Evolutionary conservation across 257 asterid species (phyloP), one percentile per base, ranked within the genome.

Genomic region (Misopates orontium): DNA sequence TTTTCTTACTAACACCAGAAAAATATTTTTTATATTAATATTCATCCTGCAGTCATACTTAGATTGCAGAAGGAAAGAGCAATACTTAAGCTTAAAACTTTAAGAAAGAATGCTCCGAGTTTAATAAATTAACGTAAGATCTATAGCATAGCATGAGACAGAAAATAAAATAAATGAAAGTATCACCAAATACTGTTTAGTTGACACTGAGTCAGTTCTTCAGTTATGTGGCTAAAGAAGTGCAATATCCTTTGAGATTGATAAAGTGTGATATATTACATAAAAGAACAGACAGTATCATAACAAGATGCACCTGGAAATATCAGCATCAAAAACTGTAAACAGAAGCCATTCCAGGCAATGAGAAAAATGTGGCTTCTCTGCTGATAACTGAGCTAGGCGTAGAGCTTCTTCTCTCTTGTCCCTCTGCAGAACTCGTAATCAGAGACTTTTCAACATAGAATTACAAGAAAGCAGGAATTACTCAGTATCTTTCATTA

Each of bases 321-420:
- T 85, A 69, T 88, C 97, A 66, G 99, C 96, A 74, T 94, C 99
- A 77, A 94, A 90, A 59, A 94, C 99, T 14, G 99, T 94, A 81
- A 94, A 94, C 61, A 94, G 89, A 81, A 94, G 99, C 96, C 96
- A 94, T 79, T 94, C 99, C 68, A 94, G 84, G 80, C 96, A 94
- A 80, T 90, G 96, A 54, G 99, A 88, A 83, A 94, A 94, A 80
- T 94, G 97, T 62, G 97, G 99, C 86, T 94, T 94, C 95, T 88
- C 99, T 36, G 94, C 95, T 39, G 99, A 90, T 72, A 90, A 71
- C 41, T 77, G 90, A 47, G 99, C 99, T 75, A 90, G 73, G 71
- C 96, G 87, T 71, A 94, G 81, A 70, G 99, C 99, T 85, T 94
- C 96, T 82, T 88, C 96, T 69, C 86, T 85, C 79, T 94, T 94